Evolutionary conservation across 371 early-diverging fungal genomes (phyloP), one percentile per base, ranked within the genome.

Genomic region (Nematocida major): DNA sequence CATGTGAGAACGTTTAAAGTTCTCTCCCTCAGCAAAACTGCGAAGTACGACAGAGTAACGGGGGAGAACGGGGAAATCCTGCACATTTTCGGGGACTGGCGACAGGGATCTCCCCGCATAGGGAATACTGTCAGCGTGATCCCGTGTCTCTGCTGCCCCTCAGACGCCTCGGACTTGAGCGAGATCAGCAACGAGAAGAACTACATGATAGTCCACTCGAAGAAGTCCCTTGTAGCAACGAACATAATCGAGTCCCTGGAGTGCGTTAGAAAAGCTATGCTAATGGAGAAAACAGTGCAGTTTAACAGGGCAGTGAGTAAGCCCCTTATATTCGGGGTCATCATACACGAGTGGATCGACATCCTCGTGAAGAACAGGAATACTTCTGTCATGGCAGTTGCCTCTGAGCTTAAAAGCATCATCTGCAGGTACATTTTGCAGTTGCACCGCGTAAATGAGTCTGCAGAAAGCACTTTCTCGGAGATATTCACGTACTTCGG

Each of bases 301-400:
- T 62, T 32, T n/a, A 30, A 1, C 43, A 7, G 28, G 20, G 26
- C n/a, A 36, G 32, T 47, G 38, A 59, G 32, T 22, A 61, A 28
- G 48, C 40, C 43, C 11, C 63, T 30, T 34, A 30, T 69, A 3
- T 48, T 26, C 47, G 70, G 70, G n/a, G 32, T 61, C 18, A 45
- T 69, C 11, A 18, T 69, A 26, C 70, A 69, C 63, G 70, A 69
- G 42, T 69, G 70, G 70, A 9, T 69, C 2, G 61, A 61, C 26
- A 28, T 59, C 39, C 38, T 69, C 15, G 20, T 47, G 7, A 47
- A 47, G 26, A 59, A 69, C 48, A 57, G 22, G 39, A 42, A 69
- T 18, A 22, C 7, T 9, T 36, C 70, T 13, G 24, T 61, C 5
- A 5, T n/a, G 18, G 26, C n/a, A 24, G 70, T 30, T 32, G 61